Conservation (phyloP, 2,329 filamentous ascomycete species). For the Alternaria atra region DNA sequence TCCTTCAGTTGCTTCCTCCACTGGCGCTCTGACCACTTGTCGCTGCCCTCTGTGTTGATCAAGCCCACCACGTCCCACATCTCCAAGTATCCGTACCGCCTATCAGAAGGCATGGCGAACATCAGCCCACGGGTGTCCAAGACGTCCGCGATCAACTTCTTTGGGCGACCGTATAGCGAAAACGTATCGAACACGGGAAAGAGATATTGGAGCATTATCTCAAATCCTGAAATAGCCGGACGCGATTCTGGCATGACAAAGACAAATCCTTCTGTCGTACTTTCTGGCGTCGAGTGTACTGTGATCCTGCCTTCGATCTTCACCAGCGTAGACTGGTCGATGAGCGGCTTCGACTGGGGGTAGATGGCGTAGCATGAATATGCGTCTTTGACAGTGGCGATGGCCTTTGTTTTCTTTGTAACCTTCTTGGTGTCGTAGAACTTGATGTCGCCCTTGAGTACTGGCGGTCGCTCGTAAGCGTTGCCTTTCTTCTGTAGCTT, state of each 20-base stretch:
- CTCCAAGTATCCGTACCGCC: constrained; percentile 89
- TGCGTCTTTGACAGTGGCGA: constrained; percentile 89
- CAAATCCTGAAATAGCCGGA: constrained; percentile 91
- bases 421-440: constrained; percentile 93
- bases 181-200: constrained; percentile 97
- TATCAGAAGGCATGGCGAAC: constrained; percentile 95
- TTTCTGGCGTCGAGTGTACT: constrained; percentile 80
- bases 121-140: constrained; percentile 89
- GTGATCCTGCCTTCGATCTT: constrained; percentile 93
- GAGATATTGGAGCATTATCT: constrained; percentile 91
- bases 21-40: constrained; percentile 82
- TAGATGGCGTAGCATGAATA: constrained; percentile 96
- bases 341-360: constrained; percentile 89
- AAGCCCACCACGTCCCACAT: constrained; percentile 83
- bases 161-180: constrained; percentile 87
- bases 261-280: constrained; percentile 88
- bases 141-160: constrained; percentile 84
- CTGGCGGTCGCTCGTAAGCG: constrained; percentile 78
- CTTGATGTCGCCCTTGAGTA: constrained; percentile 87
- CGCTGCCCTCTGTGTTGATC: constrained; percentile 79
- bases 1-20: constrained; percentile 93
- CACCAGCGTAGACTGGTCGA: constrained; percentile 91
- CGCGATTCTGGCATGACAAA: constrained; percentile 97
- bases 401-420: constrained; percentile 88
- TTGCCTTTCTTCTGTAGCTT: constrained; percentile 85